Percentiles rank a stretch among this genome's conserved stretches.
These are phyloP conservation scores for Beauveria australis DNA, from an alignment of 2,329 filamentous ascomycete genomes.

Conservation along the genomic window DNA sequence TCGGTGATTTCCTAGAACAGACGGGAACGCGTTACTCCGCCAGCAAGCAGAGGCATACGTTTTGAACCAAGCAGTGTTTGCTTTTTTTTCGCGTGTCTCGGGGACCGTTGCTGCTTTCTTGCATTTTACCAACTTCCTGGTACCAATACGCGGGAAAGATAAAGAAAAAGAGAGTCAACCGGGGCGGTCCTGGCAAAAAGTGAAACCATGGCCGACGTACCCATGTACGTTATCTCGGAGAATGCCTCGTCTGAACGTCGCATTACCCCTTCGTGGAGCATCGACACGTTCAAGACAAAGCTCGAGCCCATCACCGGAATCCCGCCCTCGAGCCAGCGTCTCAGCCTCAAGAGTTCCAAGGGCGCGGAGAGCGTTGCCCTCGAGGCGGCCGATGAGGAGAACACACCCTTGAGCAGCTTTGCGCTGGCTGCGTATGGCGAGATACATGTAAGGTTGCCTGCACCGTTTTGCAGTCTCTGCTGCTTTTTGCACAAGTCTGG, in stretches of 20 bases:
- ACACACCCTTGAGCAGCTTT: conserved; percentile 54
- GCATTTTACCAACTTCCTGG: too few species aligned
- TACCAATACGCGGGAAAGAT: background rate
- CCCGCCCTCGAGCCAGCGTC: conserved; percentile 67
- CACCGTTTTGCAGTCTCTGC: background rate
- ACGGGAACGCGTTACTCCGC: background rate
- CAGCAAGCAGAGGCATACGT: background rate
- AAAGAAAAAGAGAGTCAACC: background rate
- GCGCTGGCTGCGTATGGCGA: conserved; percentile 67
- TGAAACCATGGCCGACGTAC: conserved; percentile 58
- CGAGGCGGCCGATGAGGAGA: conserved; percentile 65
- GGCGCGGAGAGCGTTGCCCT: conserved; percentile 54
- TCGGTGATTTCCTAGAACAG: background rate
- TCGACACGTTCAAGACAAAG: conserved; percentile 74
- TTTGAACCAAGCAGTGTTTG: background rate
- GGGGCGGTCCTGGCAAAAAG: background rate
- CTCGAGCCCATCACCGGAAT: conserved; percentile 91
- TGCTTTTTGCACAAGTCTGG: background rate
- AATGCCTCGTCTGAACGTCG: conserved; percentile 79
- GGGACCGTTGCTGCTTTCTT: too few species aligned
- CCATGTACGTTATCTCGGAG: conserved; percentile 66
- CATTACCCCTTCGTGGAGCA: conserved; percentile 85
- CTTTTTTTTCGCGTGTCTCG: background rate
- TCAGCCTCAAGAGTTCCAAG: conserved; percentile 59
- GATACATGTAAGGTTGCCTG: conserved; percentile 58